Percentiles rank a stretch among this genome's conserved stretches.
These are phyloP conservation scores for Ottelia alismoides DNA, from an alignment of 106 monocot species.

Conservation along the genomic window DNA sequence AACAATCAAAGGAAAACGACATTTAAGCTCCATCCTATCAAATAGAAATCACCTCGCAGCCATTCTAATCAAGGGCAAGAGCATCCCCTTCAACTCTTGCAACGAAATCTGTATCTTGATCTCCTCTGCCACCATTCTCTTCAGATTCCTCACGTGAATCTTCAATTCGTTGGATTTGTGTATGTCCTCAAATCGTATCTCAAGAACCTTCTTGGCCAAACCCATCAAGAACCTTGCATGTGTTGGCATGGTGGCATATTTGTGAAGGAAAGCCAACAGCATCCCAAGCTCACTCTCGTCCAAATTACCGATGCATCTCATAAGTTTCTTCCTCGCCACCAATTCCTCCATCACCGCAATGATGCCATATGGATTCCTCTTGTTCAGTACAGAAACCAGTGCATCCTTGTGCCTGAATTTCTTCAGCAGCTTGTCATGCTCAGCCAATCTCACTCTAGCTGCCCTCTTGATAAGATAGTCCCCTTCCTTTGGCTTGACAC, in stretches of 20 bases:
- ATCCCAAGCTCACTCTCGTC: slow-evolving; percentile 53
- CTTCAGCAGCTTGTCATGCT: slow-evolving; percentile 72
- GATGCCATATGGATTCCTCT: slow-evolving; percentile 29
- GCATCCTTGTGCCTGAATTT: slow-evolving; percentile 86
- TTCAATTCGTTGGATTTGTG: slow-evolving; percentile 34
- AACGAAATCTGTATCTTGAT: slow-evolving; percentile 57
- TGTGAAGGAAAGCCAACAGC: slow-evolving; percentile 59
- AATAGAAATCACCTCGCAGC: slow-evolving; percentile 64
- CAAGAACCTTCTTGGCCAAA: slow-evolving; percentile 56
- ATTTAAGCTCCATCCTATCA: too few relatives aligned
- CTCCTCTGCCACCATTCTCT: slow-evolving; percentile 59
- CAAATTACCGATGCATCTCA: slow-evolving; percentile 55
- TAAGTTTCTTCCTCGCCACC: slow-evolving; percentile 78
- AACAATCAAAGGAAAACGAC: too few relatives aligned
- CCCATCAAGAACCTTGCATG: slow-evolving; percentile 82
- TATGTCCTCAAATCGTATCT: slow-evolving; percentile 58
- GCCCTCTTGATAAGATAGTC: slow-evolving; percentile 48
- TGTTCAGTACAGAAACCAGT: slow-evolving; percentile 42
- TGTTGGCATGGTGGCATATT: slow-evolving; percentile 49
- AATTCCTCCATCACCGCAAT: slow-evolving; percentile 84
- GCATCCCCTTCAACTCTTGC: slow-evolving; percentile 91
- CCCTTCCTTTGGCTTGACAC: slow-evolving; percentile 40
- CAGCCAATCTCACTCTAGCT: slow-evolving; percentile 45
- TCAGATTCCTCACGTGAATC: slow-evolving; percentile 45
- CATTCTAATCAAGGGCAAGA: slow-evolving; percentile 72